Evolutionary conservation across 2,329 filamentous ascomycete species (phyloP), one percentile per base, ranked within the genome.

Genomic region (Aspergillus arachidicola): DNA sequence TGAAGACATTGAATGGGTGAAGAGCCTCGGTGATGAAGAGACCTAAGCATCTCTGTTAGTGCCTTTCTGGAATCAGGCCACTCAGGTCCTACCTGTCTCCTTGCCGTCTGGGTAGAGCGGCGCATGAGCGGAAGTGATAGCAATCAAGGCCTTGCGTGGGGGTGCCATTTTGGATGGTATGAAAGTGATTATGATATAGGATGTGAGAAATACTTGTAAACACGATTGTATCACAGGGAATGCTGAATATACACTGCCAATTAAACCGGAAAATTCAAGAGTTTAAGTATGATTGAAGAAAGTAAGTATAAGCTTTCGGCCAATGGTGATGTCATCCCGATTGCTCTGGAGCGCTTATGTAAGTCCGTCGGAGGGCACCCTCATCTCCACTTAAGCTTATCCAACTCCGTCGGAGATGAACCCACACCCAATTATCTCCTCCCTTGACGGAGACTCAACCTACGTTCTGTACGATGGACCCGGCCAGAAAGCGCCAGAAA

Each of bases 1-100:
- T 57, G 41, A 69, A 62, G 34, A 69, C 66, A 3, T 61, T 46
- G 59, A 61, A 61, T 11, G 59, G 59, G 28, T 61, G 59, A 16
- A 61, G 41, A 10, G 59, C 59, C 46, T 61, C 59, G 10, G 59
- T 61, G 21, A 61, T 61, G 43, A 61, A 61, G 2, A 61, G 43
- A 51, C 57, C 57, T 58, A 21, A 19, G 23, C 3, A 32, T 16
- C 5, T 3, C 1, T 34, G 16, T n/a, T 23, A 21, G 28, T n/a
- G 5, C 3, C 16, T 19, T 50, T 6, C 21, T 50, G 16, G 43
- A 28, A 32, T 6, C 0, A 14, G 19, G 19, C 21, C 43, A 3
- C 21, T 46, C 5, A 19, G 7, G 19, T 48, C 28, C 9, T 23
- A 9, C 59, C 59, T 6, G 59, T 61, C 59, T 61, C 59, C 34